phyloP scores from a whole-genome alignment of 495 filamentous ascomycete genomes.

The Aspergillus baeticus region DNA sequence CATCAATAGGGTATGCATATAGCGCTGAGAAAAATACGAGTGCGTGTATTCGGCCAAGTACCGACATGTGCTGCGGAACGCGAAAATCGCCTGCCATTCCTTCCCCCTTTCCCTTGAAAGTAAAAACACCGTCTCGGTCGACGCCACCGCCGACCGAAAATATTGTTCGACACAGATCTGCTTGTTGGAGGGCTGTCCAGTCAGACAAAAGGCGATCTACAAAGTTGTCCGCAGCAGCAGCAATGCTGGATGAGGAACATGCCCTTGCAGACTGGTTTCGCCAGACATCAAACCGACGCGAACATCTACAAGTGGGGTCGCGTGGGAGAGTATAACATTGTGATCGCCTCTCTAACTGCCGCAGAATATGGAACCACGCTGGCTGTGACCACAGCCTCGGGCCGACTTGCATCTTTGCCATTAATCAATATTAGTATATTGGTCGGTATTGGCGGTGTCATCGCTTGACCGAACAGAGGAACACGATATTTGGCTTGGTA shows the following conservation, averaged over 20 bases:
- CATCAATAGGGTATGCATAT: too few relatives aligned
- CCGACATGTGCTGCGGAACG: too few relatives aligned
- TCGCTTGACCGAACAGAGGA: constrained; percentile 8
- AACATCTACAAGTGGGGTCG: constrained; percentile 26
- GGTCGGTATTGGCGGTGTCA: constrained; percentile 37
- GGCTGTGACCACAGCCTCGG: constrained; percentile 26
- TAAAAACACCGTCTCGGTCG: too few relatives aligned
- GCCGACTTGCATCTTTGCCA: constrained; percentile 27
- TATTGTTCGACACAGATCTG: too few relatives aligned
- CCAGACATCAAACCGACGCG: constrained; percentile 11
- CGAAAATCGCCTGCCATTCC: too few relatives aligned
- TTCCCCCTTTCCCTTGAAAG: too few relatives aligned
- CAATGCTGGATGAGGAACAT: constrained; percentile 42
- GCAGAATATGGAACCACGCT: constrained; percentile 28
- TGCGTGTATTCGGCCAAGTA: too few relatives aligned
- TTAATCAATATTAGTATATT: constrained; percentile 37
- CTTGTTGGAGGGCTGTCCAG: too few relatives aligned
- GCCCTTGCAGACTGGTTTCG: neutral
- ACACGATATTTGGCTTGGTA: constrained; percentile 15
- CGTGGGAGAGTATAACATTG: constrained; percentile 29
- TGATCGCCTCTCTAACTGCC: constrained; percentile 27
- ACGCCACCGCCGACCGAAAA: too few relatives aligned
- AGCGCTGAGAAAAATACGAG: too few relatives aligned
- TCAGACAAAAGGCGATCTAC: too few relatives aligned
- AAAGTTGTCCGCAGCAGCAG: constrained; percentile 38